Evolutionary conservation across 805 yeast species (phyloP).

Genomic region (Metschnikowia kunwiensis): DNA sequence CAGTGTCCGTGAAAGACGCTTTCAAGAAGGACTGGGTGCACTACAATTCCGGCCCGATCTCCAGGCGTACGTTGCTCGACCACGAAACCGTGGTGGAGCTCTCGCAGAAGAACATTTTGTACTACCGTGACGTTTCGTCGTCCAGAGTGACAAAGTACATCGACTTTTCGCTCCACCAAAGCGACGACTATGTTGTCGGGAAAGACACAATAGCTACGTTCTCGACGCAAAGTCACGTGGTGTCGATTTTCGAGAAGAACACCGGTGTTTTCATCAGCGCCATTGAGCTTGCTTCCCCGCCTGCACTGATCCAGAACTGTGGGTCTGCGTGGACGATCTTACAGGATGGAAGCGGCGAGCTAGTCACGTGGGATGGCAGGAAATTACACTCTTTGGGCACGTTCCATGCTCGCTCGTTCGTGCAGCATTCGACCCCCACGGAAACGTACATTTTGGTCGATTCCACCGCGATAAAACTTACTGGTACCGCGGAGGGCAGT

Average conservation of each 20-base stretch:
- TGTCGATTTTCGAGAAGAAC: slow-evolving; percentile 12
- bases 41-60: slow-evolving; percentile 42
- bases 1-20: slow-evolving; percentile 39
- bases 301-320: slow-evolving; percentile 1
- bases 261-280: slow-evolving; percentile 13
- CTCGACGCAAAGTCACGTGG: slow-evolving; percentile 4
- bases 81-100: slow-evolving; percentile 21
- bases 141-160: slow-evolving; percentile 30
- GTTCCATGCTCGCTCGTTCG: slow-evolving; percentile 5
- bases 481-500: not conserved
- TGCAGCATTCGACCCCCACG: slow-evolving; percentile 1
- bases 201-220: slow-evolving; percentile 10
- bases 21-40: slow-evolving; percentile 55
- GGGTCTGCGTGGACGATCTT: slow-evolving; percentile 7
- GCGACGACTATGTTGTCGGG: slow-evolving; percentile 9
- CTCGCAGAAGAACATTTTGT: slow-evolving; percentile 24
- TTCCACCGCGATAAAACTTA: slow-evolving; percentile 6
- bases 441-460: slow-evolving; percentile 4
- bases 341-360: slow-evolving; percentile 4
- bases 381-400: slow-evolving; percentile 5
- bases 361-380: slow-evolving; percentile 10
- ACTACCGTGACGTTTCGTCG: slow-evolving; percentile 18
- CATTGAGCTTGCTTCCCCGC: slow-evolving; percentile 5
- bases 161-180: slow-evolving; percentile 20
- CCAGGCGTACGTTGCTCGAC: slow-evolving; percentile 13